Evolutionary conservation across 306 rosid genomes (phyloP), one percentile per base, ranked within the genome.

Genomic region (Cucurbita argyrosperma): DNA sequence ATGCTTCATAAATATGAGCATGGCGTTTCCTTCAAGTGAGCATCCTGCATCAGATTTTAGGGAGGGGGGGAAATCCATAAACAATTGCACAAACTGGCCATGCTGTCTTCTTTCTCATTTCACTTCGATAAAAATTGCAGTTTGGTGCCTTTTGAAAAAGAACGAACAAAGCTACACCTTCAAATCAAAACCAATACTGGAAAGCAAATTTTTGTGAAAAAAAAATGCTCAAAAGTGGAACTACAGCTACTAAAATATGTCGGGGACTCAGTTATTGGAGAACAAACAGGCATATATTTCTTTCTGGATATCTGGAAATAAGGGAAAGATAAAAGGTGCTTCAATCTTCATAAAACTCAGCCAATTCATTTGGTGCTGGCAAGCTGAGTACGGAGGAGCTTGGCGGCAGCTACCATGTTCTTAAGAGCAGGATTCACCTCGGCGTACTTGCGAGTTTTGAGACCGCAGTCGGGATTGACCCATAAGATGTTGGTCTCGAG

Each of bases 401-500:
- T 91, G 49, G 91, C 97, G 1, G 97, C 97, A n/a, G 83, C 82
- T 77, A 86, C 97, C 90, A 91, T 80, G 77, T 91, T 84, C 71
- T 84, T 82, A 64, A 91, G 92, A 51, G 97, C 93, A 2, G 93
- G 84, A 76, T 85, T 85, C 55, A 89, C 96, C 81, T 91, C 96
- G 0, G 82, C 38, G 68, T 91, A 91, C 71, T 89, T 91, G 71
- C 97, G 92, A 0, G 97, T 91, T 81, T 91, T 91, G 79, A 89
- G 96, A 5, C 96, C 97, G 74, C 97, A 91, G 71, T 91, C 97
- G 0, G 97, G 97, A 80, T 91, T 91, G 43, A 91, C 92, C 96
- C 97, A 91, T 15, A 91, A 85, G 49, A 89, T 77, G 85, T 89
- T 86, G 80, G 84, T 88, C 79, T 89, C 96, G 11, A 91, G 85